Evolutionary conservation across 257 asterid genomes (phyloP).

Genomic region (Phtheirospermum japonicum): DNA sequence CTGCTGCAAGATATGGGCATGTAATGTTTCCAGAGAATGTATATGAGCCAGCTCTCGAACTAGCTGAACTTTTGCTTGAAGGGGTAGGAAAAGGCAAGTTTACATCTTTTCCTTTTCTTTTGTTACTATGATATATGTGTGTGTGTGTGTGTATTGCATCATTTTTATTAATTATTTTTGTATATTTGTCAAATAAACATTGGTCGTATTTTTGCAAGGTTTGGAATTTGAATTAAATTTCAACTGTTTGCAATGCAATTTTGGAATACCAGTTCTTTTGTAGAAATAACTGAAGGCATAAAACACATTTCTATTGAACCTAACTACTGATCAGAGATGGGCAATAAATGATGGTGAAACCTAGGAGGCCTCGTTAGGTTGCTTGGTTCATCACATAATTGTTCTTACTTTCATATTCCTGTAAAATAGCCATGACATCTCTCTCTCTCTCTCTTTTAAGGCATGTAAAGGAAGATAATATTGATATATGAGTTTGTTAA

Average conservation of each 20-base stretch:
- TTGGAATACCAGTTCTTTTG: slow-evolving; percentile 1
- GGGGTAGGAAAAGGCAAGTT: slow-evolving; percentile 90
- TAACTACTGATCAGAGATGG: slow-evolving; percentile 1
- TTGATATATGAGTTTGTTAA: neutral
- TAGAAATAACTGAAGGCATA: slow-evolving; percentile 14
- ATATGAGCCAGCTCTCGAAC: slow-evolving; percentile 88
- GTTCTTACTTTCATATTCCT: neutral
- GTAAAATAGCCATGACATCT: neutral
- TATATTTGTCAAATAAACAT: neutral
- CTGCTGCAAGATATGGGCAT: slow-evolving; percentile 96
- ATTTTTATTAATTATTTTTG: slow-evolving; percentile 2
- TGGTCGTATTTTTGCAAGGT: neutral
- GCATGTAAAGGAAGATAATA: neutral
- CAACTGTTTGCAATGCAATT: slow-evolving; percentile 14
- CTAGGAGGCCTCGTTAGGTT: neutral
- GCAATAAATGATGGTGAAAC: neutral
- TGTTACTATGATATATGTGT: slow-evolving; percentile 11
- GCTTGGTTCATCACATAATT: neutral
- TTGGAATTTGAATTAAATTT: slow-evolving; percentile 18
- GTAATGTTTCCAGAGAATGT: slow-evolving; percentile 99
- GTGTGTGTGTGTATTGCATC: no score
- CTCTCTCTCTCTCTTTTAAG: neutral
- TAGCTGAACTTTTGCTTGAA: slow-evolving; percentile 83
- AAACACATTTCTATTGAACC: slow-evolving; percentile 20
- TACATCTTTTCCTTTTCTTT: neutral